Evolutionary conservation across 768 basidiomycete species (phyloP), one percentile per base, ranked within the genome.

Genomic region (Serendipita indica): DNA sequence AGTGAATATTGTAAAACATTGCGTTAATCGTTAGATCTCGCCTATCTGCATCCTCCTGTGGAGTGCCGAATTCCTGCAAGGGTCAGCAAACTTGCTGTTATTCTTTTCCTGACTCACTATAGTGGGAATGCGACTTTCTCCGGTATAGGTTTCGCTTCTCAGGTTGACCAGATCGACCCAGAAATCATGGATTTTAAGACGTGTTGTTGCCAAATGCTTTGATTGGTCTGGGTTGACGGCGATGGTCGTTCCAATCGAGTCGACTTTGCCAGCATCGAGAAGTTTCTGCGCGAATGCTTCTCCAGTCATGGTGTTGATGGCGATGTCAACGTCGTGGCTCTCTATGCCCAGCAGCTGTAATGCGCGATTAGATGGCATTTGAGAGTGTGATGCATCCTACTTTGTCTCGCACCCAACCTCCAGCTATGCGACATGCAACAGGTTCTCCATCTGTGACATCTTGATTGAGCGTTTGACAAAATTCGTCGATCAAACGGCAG

Each of bases 321-420:
- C 91, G 63, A 99, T 79, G 69, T 99, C 96, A 62, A 99, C 86
- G 65, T 99, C 96, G 68, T 89, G 81, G 64, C 87, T 89, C 57
- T 87, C 73, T 16, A 78, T 74, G 10, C 83, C 84, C 33, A 98
- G 77, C 43, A 98, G 74, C 96, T 91, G 60, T 46, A 58, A 58
- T 60, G 57, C 52, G 61, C 56, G n/a, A n/a, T n/a, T 60, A 18
- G 58, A 34, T 61, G 54, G 43, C 32, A 37, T 28, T 18, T 27
- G 46, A 5, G 33, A 33, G 32, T 33, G 52, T 18, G 28, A 13
- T 63, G 63, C 60, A 68, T 60, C 58, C 64, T 61, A 92, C 94
- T 83, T 99, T 99, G 70, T 99, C 96, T 66, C 96, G 76, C 43
- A 98, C 96, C 96, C 96, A 99, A 18, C 96, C 96, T 16, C 96